These are phyloP conservation scores for Dentipellis fragilis DNA, from an alignment of 768 basidiomycete species.

Conservation along the genomic window DNA sequence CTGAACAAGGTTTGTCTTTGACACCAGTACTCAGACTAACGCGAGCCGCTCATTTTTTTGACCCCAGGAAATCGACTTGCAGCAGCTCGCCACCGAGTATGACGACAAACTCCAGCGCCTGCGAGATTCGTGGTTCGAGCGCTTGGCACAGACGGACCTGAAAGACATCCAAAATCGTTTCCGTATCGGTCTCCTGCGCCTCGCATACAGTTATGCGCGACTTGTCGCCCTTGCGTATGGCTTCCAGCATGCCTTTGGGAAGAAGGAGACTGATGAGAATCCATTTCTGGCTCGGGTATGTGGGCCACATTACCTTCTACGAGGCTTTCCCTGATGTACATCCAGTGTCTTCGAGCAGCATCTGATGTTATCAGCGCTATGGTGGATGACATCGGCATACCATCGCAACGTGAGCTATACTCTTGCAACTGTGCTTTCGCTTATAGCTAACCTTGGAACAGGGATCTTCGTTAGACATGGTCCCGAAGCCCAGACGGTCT, in stretches of 20 bases:
- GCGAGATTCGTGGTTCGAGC: slow-evolving; percentile 44
- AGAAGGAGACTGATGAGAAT: slow-evolving; percentile 47
- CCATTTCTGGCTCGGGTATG: slow-evolving; percentile 58
- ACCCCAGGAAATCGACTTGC: slow-evolving; percentile 53
- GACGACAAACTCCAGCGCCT: slow-evolving; percentile 60
- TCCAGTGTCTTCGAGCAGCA: slow-evolving; percentile 58
- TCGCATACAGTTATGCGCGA: slow-evolving; percentile 62
- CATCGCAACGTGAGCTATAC: slow-evolving; percentile 38
- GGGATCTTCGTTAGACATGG: slow-evolving; percentile 19
- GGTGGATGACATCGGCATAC: slow-evolving; percentile 45
- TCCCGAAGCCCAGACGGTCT: slow-evolving; percentile 22
- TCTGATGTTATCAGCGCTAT: slow-evolving; percentile 54
- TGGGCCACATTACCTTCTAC: slow-evolving; percentile 9
- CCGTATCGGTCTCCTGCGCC: slow-evolving; percentile 48
- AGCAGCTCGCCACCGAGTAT: slow-evolving; percentile 50
- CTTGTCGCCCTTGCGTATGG: slow-evolving; percentile 63
- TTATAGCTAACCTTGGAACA: not conserved
- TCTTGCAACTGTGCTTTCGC: not conserved
- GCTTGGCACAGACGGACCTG: slow-evolving; percentile 41
- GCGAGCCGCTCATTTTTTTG: not conserved
- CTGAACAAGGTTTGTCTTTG: slow-evolving; percentile 55
- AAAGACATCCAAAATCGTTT: slow-evolving; percentile 46
- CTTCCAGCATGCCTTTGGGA: slow-evolving; percentile 66
- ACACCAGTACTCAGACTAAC: not conserved
- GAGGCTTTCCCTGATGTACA: not conserved